Evolutionary conservation across 108 stramenopile species (phyloP).

Genomic region (Cyclotella kingstonii): DNA sequence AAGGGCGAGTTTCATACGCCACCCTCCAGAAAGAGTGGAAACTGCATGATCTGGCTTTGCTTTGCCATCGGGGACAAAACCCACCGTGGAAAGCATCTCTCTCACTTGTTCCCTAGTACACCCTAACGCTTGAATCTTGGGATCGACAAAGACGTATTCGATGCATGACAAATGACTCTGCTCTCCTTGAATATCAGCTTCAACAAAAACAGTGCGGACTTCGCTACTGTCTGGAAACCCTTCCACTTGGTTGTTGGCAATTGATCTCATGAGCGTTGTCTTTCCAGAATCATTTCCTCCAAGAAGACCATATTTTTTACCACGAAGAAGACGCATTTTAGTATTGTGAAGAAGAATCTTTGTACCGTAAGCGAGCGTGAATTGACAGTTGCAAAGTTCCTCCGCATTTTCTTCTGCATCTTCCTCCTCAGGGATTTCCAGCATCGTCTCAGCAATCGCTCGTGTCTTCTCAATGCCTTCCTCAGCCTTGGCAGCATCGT

Average conservation of each 20-base stretch:
- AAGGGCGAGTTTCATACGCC: conserved; percentile 99
- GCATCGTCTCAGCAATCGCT: conserved; percentile 80
- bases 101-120: conserved; percentile 81
- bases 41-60: conserved; percentile 97
- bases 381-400: conserved; percentile 98
- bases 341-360: conserved; percentile 99
- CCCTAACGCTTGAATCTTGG: conserved; percentile 81
- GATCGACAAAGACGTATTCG: conserved; percentile 93
- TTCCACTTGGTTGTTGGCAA: conserved; percentile 99
- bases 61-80: conserved; percentile 95
- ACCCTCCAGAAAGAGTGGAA: conserved; percentile 96
- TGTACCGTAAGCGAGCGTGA: conserved; percentile 99
- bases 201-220: conserved; percentile 98
- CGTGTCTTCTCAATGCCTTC: conserved; percentile 81
- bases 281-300: conserved; percentile 99
- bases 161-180: conserved; percentile 96
- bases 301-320: conserved; percentile 96
- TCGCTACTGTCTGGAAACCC: conserved; percentile 96
- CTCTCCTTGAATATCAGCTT: conserved; percentile 99
- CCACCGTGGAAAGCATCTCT: conserved; percentile 91
- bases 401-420: conserved; percentile 98
- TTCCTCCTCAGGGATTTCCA: conserved; percentile 87
- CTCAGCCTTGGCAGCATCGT: conserved; percentile 60
- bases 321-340: conserved; percentile 96
- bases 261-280: conserved; percentile 98